Evolutionary conservation across 306 rosid species (phyloP), one percentile per base, ranked within the genome.

Genomic region (Quercus ilex): DNA sequence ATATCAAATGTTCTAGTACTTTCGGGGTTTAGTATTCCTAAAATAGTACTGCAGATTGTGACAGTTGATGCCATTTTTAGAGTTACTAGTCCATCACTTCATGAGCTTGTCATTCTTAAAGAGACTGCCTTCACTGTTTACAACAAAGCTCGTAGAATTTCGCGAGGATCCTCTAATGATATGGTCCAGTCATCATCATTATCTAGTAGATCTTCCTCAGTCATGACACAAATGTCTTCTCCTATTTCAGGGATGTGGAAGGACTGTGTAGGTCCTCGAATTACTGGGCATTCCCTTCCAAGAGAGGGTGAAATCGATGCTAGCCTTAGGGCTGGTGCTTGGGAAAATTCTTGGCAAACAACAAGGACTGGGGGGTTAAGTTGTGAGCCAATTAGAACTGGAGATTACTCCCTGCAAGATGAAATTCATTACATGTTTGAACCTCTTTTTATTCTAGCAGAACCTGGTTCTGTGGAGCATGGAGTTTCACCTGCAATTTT

Each of bases 251-350:
- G 97, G 71, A 90, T 90, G 97, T 91, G 98, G 98, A 95, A 95
- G 82, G 99, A 95, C 63, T 91, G 93, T 83, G 93, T 85, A 78
- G 99, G 95, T 77, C 86, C 97, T 79, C 89, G 97, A 72, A 89
- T 92, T 78, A 77, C 91, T 30, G 97, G 97, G 82, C 99, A 94
- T 85, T 84, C 97, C 74, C 87, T 92, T 83, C 91, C 97, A 23
- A 85, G 99, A 84, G 99, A 92, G 91, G 97, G 97, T 81, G 99
- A 94, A 74, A 95, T 95, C 51, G 99, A 95, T 82, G 90, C 97
- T 83, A 88, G 95, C 90, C 85, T 92, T 87, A 91, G 99, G 86
- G 72, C 91, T 77, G 90, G 91, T 79, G 57, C 81, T 55, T 92
- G 99, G 99, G 99, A 95, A 86, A 93, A 86, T 90, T 89, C 99